Conservation (phyloP, 2,329 filamentous ascomycete species). For the Parascedosporium putredinis region DNA sequence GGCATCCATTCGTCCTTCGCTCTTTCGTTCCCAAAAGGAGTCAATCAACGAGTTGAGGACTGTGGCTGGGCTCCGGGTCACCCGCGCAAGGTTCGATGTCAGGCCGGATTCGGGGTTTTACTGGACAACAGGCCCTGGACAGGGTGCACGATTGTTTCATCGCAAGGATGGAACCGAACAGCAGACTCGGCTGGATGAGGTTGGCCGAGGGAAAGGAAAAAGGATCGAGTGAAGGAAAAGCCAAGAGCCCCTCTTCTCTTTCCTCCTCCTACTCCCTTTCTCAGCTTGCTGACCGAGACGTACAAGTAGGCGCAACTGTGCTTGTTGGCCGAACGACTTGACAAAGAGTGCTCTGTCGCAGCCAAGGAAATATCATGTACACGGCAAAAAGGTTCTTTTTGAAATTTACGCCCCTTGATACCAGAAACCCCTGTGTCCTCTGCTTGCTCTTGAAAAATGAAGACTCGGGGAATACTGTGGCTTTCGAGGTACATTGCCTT, state of each 20-base stretch:
- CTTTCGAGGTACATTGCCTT: too few species aligned
- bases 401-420: too few species aligned
- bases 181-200: background rate
- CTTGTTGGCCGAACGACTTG: background rate
- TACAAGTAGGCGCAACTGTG: background rate
- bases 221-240: background rate
- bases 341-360: background rate
- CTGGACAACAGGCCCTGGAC: background rate
- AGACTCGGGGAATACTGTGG: background rate
- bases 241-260: background rate
- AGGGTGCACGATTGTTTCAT: slow-evolving; percentile 4
- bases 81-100: background rate
- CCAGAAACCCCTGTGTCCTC: too few species aligned
- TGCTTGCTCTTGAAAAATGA: too few species aligned
- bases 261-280: background rate
- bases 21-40: background rate
- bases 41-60: background rate
- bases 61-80: background rate
- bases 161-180: slow-evolving; percentile 4
- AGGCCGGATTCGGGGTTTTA: background rate
- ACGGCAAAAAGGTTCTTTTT: background rate
- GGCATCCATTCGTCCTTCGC: background rate
- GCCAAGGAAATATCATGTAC: background rate
- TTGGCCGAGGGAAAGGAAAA: background rate
- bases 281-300: background rate